Evolutionary conservation across 768 basidiomycete genomes (phyloP), one percentile per base, ranked within the genome.

Genomic region (Lentinula edodes): DNA sequence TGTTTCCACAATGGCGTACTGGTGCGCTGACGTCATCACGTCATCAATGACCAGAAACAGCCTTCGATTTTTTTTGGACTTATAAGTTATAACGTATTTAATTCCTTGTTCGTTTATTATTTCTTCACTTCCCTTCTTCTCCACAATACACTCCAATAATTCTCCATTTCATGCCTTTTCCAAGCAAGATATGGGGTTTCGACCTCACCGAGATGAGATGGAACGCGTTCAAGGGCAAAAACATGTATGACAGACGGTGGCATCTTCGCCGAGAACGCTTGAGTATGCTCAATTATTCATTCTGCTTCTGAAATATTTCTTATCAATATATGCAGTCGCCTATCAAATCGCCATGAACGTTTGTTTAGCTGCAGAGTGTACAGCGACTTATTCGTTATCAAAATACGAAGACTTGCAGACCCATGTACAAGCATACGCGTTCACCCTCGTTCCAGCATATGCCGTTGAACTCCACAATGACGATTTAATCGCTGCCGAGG

Each of bases 311-410:
- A 39, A 50, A 23, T 16, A n/a, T 23, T 57, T 48, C 34, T 48
- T 63, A 20, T 52, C 43, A 38, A 55, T 39, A 56, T 28, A 32
- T 20, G 16, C 58, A 56, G 61, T 63, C 39, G 34, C 41, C 7
- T 61, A 61, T 54, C 63, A 71, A 61, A 61, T 68, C n/a, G 73
- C 72, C 0, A 75, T 76, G 73, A 60, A 70, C 28, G 62, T 69
- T 38, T 69, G 71, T 39, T 63, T 76, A 1, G 74, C 70, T 0
- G 74, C 74, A 5, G 73, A 77, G 69, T 73, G 73, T 53, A 70
- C 70, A 2, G 75, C 76, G 5, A 75, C 73, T 7, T 77, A 73
- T 61, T 73, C 74, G 36, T 67, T 75, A 45, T 66, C 69, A 28
- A 77, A 77, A 61, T 75, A 77, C 64, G 64, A 73, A 58, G 54